phyloP scores from a whole-genome alignment of 2,329 filamentous ascomycete species.

The Talaromyces verruculosus region DNA sequence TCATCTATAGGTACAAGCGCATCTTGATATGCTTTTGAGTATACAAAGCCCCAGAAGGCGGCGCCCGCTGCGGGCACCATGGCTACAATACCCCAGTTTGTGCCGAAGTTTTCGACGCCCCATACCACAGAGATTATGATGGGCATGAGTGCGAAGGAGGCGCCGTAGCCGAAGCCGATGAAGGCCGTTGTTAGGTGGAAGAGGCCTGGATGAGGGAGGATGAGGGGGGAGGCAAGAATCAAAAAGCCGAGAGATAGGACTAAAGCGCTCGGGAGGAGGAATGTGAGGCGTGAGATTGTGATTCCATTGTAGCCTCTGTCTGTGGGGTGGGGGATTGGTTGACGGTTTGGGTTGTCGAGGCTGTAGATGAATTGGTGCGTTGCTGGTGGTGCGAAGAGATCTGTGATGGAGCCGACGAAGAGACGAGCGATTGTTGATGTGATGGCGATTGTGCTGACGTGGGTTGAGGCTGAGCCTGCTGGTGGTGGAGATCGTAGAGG shows the following conservation, averaged over 20 bases:
- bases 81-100: constrained; percentile 94
- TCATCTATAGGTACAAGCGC: constrained; percentile 22
- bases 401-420: constrained; percentile 83
- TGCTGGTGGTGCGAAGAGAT: constrained; percentile 73
- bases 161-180: constrained; percentile 89
- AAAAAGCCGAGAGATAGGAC: constrained; percentile 74
- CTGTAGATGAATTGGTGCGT: constrained; percentile 58
- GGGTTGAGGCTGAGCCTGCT: constrained; percentile 70
- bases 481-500: constrained; percentile 44
- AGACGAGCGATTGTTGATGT: constrained; percentile 89
- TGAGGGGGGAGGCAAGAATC: constrained; percentile 74
- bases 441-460: constrained; percentile 88
- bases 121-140: constrained; percentile 96
- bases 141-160: constrained; percentile 82
- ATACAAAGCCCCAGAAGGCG: constrained; percentile 87
- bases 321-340: constrained; percentile 31
- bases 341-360: constrained; percentile 37
- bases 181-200: constrained; percentile 85
- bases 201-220: constrained; percentile 72
- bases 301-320: constrained; percentile 26
- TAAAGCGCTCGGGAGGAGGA: constrained; percentile 73
- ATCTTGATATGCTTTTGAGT: constrained; percentile 56
- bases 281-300: constrained; percentile 72
- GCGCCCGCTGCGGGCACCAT: constrained; percentile 87
- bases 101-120: constrained; percentile 98